phyloP scores from a whole-genome alignment of 352 stramenopile species.

The Phytopythium mirpurense region DNA sequence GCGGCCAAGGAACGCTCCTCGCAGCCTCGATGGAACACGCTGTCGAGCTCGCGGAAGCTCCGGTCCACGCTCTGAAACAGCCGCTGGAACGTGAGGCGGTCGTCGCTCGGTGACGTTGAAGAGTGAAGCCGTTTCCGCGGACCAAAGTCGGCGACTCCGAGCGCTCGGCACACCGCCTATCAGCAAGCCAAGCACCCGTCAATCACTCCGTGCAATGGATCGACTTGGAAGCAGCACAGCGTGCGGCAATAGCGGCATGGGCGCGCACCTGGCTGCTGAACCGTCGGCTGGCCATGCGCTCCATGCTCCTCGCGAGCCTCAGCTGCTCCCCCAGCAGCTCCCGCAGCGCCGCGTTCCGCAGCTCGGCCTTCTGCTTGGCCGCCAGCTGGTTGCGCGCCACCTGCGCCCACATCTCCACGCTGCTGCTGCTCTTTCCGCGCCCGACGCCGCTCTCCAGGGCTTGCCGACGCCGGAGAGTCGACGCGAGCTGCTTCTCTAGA shows the following conservation, averaged over 20 bases:
- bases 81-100: background rate
- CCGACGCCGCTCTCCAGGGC: background rate
- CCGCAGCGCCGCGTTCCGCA: conserved; percentile 6
- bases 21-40: background rate
- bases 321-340: conserved; percentile 5
- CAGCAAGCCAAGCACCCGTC: background rate
- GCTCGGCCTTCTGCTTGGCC: conserved; percentile 6
- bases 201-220: background rate
- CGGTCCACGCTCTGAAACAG: conserved; percentile 2
- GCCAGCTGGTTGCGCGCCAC: conserved; percentile 3
- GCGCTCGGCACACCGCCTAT: background rate
- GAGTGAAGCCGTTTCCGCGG: conserved; percentile 1
- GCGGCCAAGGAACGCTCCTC: background rate
- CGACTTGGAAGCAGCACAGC: background rate
- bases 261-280: background rate
- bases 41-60: background rate
- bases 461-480: background rate
- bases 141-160: background rate
- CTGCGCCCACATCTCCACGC: background rate
- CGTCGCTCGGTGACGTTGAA: background rate
- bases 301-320: conserved; percentile 1
- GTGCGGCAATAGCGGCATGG: too few relatives aligned
- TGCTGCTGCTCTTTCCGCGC: background rate
- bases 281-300: background rate
- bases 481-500: conserved; percentile 1